Conservation (phyloP, 129 eudicot genomes). For the Flaveria robusta region DNA sequence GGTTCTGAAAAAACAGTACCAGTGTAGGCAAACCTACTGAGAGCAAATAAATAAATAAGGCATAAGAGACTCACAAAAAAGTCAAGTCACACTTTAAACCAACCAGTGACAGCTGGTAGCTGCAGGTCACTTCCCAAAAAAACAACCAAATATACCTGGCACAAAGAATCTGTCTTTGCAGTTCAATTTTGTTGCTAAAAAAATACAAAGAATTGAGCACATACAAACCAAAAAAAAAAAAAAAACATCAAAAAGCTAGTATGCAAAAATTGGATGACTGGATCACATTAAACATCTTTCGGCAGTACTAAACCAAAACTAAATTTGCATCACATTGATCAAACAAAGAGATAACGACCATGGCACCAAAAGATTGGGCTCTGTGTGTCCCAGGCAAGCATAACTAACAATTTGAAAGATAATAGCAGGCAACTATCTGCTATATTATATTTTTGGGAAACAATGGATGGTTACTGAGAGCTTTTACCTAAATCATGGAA, state of each 20-base stretch:
- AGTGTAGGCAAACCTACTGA: background rate
- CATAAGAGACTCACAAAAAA: background rate
- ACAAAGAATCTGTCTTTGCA: background rate
- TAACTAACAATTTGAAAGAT: background rate
- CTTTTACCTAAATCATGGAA: conserved; percentile 13
- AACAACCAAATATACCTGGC: background rate
- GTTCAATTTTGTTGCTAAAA: conserved; percentile 12
- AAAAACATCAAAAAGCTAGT: background rate
- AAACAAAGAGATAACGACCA: background rate
- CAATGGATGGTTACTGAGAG: background rate
- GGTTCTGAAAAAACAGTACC: background rate
- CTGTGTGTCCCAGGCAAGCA: background rate
- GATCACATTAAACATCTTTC: background rate
- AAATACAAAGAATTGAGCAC: background rate
- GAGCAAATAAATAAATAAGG: background rate
- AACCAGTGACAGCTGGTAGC: background rate
- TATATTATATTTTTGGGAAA: background rate
- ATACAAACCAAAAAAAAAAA: background rate
- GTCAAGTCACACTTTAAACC: background rate
- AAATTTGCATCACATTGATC: background rate
- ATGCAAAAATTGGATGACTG: background rate
- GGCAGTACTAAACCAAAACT: background rate
- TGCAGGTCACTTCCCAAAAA: background rate
- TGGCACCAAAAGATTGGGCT: background rate
- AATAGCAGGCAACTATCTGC: background rate